Evolutionary conservation across 371 early-diverging fungal species (phyloP), one percentile per base, ranked within the genome.

Genomic region (Dinochytrium kinnereticum): DNA sequence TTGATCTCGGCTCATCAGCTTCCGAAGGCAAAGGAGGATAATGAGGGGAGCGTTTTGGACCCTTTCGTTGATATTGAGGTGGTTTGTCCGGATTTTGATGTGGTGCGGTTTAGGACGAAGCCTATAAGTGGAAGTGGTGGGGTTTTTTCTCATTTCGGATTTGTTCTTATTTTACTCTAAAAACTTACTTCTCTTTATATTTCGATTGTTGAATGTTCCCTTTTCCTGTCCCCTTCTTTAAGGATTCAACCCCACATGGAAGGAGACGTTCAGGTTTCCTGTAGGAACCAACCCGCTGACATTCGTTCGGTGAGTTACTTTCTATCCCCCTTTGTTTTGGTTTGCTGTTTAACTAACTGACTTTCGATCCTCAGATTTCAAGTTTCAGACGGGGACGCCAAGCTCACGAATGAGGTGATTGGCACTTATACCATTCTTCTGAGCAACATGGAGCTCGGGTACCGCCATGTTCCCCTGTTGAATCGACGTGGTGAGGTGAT

Each of bases 191-290:
- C 28, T 2, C 53, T 31, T 34, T 53, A 37, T 53, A 49, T 49
- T 36, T 24, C 37, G 31, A 44, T 55, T 21, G 38, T 65, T 3
- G 40, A 53, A 3, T 64, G 74, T 68, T 24, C 13, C 49, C 49
- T 13, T 44, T 21, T 13, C 10, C 10, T 44, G 21, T 13, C 49
- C 21, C 49, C 21, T 40, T 7, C 30, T 69, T 15, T 31, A 61
- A 53, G 81, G 90, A 0, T 88, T 89, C 72, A 91, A 90, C 70
- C 89, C 90, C 1, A 68, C 78, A n/a, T 91, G 89, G 89, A 81
- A 87, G 30, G 86, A 89, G 67, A 55, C 71, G 3, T 84, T 89
- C 73, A 61, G 59, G 39, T 90, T 90, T 77, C 55, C 72, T 2
- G 77, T 89, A 24, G 72, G 78, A 33, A 77, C 84, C 38, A 80